Evolutionary conservation across 805 yeast species (phyloP), one percentile per base, ranked within the genome.

Genomic region (Candida koratica): DNA sequence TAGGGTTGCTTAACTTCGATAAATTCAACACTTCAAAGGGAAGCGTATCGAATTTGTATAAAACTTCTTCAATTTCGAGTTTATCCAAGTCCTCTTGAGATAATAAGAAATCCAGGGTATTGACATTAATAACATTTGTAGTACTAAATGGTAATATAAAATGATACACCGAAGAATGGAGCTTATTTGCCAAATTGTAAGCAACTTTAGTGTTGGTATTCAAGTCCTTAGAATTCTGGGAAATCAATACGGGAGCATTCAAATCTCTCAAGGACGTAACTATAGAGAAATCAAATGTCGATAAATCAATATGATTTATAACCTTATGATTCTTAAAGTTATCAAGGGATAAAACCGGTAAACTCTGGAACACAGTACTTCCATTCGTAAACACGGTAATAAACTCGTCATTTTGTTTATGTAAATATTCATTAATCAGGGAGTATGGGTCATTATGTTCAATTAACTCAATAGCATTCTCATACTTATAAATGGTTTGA

Each of bases 181-280:
- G 56, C 37, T 61, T 61, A 23, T 65, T 56, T 6, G 89, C 74
- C 25, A 80, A 56, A 29, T 76, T 60, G 47, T 77, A 74, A 2
- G 94, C 76, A 17, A 79, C 72, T 29, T 75, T 58, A 5, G 84
- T 68, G 43, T 75, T 67, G 34, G 70, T 70, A 29, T 66, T 58
- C n/a, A 37, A 30, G 43, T 81, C 86, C 20, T 63, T 53, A 5
- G 71, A 55, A 25, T 67, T 61, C 49, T 75, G 79, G n/a, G 96
- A 84, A 37, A 88, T 72, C 44, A 89, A 57, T 16, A 82, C 67
- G 5, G 78, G 72, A 47, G 69, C 73, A 11, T 78, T 77, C 26
- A 82, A 64, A 55, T 85, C 90, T 53, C 89, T 79, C 47, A 84
- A 66, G 6, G 86, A 73, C n/a, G 90, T 67, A 17, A 86, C 73